phyloP scores from a whole-genome alignment of 768 basidiomycete species.

The Pleurotus platypus region DNA sequence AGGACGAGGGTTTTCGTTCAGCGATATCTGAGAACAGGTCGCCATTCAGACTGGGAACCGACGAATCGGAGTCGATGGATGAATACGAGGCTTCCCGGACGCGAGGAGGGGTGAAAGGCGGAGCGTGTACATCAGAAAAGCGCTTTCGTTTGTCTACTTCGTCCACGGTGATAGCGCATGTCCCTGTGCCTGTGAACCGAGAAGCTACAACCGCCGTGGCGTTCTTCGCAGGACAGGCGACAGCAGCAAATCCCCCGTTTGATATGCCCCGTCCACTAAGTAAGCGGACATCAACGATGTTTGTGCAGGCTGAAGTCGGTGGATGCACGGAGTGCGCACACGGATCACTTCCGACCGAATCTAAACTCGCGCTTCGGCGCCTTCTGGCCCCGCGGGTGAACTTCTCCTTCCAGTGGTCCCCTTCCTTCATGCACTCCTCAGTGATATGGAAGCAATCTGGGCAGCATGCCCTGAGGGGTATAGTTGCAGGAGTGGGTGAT shows the following conservation, averaged over 20 bases:
- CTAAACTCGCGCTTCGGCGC: slow-evolving; percentile 46
- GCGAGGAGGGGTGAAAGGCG: background rate
- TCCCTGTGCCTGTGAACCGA: slow-evolving; percentile 7
- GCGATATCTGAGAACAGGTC: background rate
- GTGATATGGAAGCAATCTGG: slow-evolving; percentile 55
- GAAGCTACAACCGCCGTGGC: slow-evolving; percentile 12
- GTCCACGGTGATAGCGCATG: slow-evolving; percentile 50
- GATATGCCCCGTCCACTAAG: background rate
- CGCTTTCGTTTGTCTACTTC: slow-evolving; percentile 60
- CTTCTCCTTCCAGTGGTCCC: slow-evolving; percentile 57
- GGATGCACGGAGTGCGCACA: slow-evolving; percentile 7
- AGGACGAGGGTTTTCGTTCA: slow-evolving; percentile 20
- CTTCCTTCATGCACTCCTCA: slow-evolving; percentile 52
- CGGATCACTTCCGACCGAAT: slow-evolving; percentile 24
- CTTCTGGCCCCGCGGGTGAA: slow-evolving; percentile 62
- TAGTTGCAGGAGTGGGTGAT: slow-evolving; percentile 27
- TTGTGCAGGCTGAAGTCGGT: background rate
- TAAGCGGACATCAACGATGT: background rate
- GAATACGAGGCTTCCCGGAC: slow-evolving; percentile 9
- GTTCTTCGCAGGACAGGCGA: slow-evolving; percentile 13
- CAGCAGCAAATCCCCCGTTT: slow-evolving; percentile 23
- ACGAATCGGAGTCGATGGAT: slow-evolving; percentile 3
- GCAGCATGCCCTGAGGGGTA: slow-evolving; percentile 75
- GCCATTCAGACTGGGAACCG: background rate
- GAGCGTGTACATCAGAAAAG: slow-evolving; percentile 28